Evolutionary conservation across 2,329 filamentous ascomycete species (phyloP).

Genomic region (Alternaria brassicae): DNA sequence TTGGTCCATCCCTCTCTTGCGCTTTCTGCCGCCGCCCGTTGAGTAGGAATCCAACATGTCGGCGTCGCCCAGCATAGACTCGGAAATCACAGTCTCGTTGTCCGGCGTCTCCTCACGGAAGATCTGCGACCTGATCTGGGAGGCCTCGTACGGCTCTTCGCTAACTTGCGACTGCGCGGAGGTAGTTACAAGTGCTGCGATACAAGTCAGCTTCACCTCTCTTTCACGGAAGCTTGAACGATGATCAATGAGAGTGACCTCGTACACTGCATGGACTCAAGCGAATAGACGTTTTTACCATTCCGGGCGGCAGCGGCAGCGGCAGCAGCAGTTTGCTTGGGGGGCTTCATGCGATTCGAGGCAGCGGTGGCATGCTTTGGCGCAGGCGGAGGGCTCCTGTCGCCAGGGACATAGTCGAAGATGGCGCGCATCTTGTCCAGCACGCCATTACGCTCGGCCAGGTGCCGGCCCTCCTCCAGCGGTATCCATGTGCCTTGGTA

Average conservation of each 20-base stretch:
- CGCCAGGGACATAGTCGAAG: constrained; percentile 86
- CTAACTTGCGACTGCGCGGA: constrained; percentile 50
- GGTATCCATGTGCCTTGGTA: constrained; percentile 99
- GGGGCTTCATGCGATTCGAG: constrained; percentile 78
- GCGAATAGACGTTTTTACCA: constrained; percentile 41
- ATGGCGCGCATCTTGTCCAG: constrained; percentile 84
- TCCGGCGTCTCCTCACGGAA: constrained; percentile 83
- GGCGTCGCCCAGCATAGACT: constrained; percentile 84
- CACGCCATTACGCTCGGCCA: constrained; percentile 87
- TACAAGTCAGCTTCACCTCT: constrained; percentile 8
- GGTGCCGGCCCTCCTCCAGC: constrained; percentile 76
- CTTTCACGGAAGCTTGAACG: background rate
- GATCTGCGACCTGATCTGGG: constrained; percentile 64
- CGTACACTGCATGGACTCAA: constrained; percentile 40
- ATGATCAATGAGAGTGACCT: constrained; percentile 17
- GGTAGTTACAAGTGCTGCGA: constrained; percentile 29
- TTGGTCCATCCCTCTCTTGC: constrained; percentile 76
- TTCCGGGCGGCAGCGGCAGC: constrained; percentile 52
- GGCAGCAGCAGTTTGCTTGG: constrained; percentile 69
- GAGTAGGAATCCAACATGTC: constrained; percentile 73
- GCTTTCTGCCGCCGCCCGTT: constrained; percentile 65
- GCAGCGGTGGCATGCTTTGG: constrained; percentile 81
- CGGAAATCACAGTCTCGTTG: constrained; percentile 81
- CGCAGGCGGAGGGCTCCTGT: constrained; percentile 88
- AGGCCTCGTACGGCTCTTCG: constrained; percentile 70